Base-by-base conservation (phyloP, 2,329 filamentous ascomycete genomes). In the Emmonsia crescens region DNA sequence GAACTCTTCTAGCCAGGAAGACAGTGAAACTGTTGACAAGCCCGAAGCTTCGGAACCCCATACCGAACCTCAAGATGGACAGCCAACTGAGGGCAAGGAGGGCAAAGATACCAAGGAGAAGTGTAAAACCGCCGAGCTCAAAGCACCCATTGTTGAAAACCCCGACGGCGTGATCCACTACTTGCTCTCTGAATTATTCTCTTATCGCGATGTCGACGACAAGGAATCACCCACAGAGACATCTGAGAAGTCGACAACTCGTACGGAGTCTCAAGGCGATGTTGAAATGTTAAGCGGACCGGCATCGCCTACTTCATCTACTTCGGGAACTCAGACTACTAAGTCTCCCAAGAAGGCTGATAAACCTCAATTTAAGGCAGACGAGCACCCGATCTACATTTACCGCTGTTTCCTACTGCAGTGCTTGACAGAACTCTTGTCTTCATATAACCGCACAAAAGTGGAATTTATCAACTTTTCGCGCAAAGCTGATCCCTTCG, bases 391-490 rank as follows among this genome's bases (percentile, higher is more conserved):
- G 0, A 96, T 96, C 63, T 99, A 96, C 76, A 87, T 97, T 60
- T 99, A 97, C 71, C 86, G 94, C 56, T 96, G 93, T 77, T 96
- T 97, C 78, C 79, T 99, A 59, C 82, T 99, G 38, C 91, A 94
- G 71, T 96, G 92, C 70, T 79, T 99, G 46, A 87, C 91, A 0
- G 94, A 99, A 16, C 83, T 99, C 16, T 80, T 99, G 16, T 86
- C 89, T 62, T 95, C 89, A 70, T 99, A 97, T 77, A 96, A 91
- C 68, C 86, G 91, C 60, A 90, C 91, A 9, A 99, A 99, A 80
- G 85, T 99, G 51, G 95, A 99, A 72, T 97, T 99, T 72, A 96
- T 99, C 79, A 97, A 96, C 74, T 99, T 96, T 78, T 97, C 95
- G 67, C 87, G 93, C 64, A 96, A 92, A 71, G 88, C 90, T 6